Conservation (phyloP, 345 rosid genomes). For the Eucalyptus fibrosa region DNA sequence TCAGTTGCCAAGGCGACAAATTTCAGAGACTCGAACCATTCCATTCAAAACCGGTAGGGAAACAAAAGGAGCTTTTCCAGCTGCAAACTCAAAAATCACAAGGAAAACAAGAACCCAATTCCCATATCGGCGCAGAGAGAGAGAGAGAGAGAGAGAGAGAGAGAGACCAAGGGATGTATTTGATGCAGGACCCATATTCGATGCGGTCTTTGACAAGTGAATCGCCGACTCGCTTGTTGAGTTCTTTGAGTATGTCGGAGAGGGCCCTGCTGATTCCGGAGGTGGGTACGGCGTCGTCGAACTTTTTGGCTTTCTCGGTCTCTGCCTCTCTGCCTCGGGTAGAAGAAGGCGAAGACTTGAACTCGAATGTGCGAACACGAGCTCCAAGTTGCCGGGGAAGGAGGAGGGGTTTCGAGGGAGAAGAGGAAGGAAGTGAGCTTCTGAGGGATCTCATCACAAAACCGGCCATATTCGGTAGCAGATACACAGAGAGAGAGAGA, state of each 20-base stretch:
- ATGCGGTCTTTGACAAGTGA: constrained; percentile 33
- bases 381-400: neutral
- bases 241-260: constrained; percentile 49
- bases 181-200: constrained; percentile 48
- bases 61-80: neutral
- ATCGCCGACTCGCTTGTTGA: constrained; percentile 69
- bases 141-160: neutral
- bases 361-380: neutral
- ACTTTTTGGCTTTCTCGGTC: neutral
- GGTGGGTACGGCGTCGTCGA: constrained; percentile 30
- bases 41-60: neutral
- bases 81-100: neutral
- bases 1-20: neutral
- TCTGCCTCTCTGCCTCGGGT: neutral
- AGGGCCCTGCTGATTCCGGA: constrained; percentile 62
- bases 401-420: neutral
- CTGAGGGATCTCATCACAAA: neutral
- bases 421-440: neutral
- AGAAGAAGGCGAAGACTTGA: neutral
- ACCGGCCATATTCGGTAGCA: neutral
- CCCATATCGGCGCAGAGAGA: neutral
- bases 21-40: neutral
- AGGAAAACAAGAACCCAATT: neutral
- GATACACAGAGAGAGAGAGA: neutral
- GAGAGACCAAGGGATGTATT: constrained; percentile 66